Evolutionary conservation across 1,139 yeast species (phyloP).

Genomic region (Petasospora fabianii): DNA sequence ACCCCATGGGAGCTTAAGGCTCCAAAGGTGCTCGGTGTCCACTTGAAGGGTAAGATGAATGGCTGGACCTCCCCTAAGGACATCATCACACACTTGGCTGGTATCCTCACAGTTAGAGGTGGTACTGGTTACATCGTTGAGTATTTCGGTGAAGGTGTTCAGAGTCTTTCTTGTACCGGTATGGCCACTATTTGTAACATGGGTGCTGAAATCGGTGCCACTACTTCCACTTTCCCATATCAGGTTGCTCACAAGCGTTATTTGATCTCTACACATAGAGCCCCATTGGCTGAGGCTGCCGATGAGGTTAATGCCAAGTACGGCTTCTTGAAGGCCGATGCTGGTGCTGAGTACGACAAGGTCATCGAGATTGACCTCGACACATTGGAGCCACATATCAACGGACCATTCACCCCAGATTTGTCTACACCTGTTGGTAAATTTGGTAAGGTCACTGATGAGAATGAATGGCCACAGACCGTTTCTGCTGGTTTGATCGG

Average conservation of each 20-base stretch:
- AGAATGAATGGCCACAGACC: constrained; percentile 91
- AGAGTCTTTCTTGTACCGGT: constrained; percentile 96
- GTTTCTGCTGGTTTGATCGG: constrained; percentile 97
- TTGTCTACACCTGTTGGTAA: constrained; percentile 95
- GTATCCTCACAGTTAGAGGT: constrained; percentile 97
- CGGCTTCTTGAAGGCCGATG: constrained; percentile 85
- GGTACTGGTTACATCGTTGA: constrained; percentile 98
- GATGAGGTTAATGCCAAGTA: constrained; percentile 57
- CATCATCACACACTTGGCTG: constrained; percentile 92
- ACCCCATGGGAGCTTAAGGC: constrained; percentile 98
- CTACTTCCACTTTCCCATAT: constrained; percentile 98
- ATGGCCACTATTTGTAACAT: constrained; percentile 99
- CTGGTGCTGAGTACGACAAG: constrained; percentile 94
- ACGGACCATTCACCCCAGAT: constrained; percentile 99
- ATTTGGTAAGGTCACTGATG: constrained; percentile 83
- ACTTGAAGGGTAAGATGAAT: constrained; percentile 89
- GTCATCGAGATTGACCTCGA: constrained; percentile 90
- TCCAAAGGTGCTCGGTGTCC: constrained; percentile 95
- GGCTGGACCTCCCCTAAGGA: constrained; percentile 99
- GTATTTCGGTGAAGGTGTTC: constrained; percentile 96
- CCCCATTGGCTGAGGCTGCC: constrained; percentile 80
- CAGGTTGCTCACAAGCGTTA: constrained; percentile 87
- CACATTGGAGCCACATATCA: constrained; percentile 94
- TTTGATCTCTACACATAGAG: constrained; percentile 85
- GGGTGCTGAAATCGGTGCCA: constrained; percentile 99